Percentiles rank a stretch among this genome's conserved stretches.
phyloP scores from a whole-genome alignment of 768 basidiomycete genomes.

The Auriculariales sp. region DNA sequence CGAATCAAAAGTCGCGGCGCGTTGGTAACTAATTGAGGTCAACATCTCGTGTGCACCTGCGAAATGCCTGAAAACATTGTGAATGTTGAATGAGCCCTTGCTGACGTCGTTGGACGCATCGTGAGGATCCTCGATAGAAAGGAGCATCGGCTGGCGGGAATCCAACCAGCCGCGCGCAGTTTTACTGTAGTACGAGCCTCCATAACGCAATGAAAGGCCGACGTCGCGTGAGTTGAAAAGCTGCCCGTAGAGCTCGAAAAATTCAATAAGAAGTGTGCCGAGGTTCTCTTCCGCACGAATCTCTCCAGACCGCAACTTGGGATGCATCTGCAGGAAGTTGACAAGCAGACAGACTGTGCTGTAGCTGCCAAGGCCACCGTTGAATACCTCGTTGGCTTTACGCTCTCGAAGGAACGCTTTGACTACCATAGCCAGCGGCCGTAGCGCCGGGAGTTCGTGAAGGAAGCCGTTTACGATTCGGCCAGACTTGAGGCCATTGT shows the following conservation, averaged over 20 bases:
- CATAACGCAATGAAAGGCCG: conserved; percentile 77
- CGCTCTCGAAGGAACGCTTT: conserved; percentile 85
- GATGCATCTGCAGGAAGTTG: conserved; percentile 95
- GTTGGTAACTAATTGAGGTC: conserved; percentile 54
- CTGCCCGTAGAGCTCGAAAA: conserved; percentile 88
- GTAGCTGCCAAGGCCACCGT: conserved; percentile 88
- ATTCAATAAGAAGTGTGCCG: conserved; percentile 90
- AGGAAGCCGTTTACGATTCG: conserved; percentile 72
- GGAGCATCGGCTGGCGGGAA: conserved; percentile 34
- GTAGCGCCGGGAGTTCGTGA: conserved; percentile 59
- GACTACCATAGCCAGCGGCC: conserved; percentile 71
- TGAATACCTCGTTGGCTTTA: conserved; percentile 96
- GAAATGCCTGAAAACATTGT: conserved; percentile 67
- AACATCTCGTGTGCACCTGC: conserved; percentile 56
- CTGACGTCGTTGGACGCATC: conserved; percentile 93
- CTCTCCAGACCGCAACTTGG: conserved; percentile 78
- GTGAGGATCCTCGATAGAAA: conserved; percentile 89
- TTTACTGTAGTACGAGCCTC: conserved; percentile 85
- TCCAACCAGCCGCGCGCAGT: conserved; percentile 68
- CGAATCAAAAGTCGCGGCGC: conserved; percentile 46
- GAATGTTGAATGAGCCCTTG: conserved; percentile 70
- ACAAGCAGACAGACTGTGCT: conserved; percentile 86
- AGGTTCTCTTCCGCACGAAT: conserved; percentile 80
- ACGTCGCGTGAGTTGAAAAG: conserved; percentile 85
- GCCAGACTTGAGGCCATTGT: conserved; percentile 67